Conservation (phyloP, 331 rosid genomes). For the Pyrus hybrid region DNA sequence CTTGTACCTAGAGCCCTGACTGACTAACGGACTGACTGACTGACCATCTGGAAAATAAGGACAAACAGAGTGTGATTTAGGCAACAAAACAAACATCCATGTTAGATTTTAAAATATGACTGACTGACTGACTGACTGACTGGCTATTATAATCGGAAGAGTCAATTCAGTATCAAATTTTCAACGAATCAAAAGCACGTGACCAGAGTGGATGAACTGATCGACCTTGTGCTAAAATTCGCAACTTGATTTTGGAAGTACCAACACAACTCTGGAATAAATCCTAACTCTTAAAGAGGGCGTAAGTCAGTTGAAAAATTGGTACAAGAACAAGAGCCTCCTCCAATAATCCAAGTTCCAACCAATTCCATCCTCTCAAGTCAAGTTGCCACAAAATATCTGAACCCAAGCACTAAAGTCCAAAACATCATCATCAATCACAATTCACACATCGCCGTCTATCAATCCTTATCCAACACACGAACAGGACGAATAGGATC, state of each 20-base stretch:
- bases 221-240: not conserved
- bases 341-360: not conserved
- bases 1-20: too few relatives aligned
- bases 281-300: too few relatives aligned
- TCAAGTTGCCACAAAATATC: constrained; percentile 17
- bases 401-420: not conserved
- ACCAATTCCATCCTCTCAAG: too few relatives aligned
- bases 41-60: constrained; percentile 3
- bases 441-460: constrained; percentile 4
- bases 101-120: not conserved
- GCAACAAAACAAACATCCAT: not conserved
- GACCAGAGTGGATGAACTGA: not conserved
- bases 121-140: too few relatives aligned
- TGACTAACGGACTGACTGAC: too few relatives aligned
- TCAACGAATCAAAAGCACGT: not conserved
- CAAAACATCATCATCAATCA: not conserved
- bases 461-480: constrained; percentile 3
- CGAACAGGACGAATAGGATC: too few relatives aligned
- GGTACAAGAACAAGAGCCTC: constrained; percentile 15
- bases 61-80: not conserved
- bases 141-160: not conserved
- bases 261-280: too few relatives aligned
- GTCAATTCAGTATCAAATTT: not conserved
- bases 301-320: not conserved
- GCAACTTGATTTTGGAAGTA: not conserved